Evolutionary conservation across 1,284 basidiomycete species (phyloP).

Genomic region (Hortiboletus rubellus): DNA sequence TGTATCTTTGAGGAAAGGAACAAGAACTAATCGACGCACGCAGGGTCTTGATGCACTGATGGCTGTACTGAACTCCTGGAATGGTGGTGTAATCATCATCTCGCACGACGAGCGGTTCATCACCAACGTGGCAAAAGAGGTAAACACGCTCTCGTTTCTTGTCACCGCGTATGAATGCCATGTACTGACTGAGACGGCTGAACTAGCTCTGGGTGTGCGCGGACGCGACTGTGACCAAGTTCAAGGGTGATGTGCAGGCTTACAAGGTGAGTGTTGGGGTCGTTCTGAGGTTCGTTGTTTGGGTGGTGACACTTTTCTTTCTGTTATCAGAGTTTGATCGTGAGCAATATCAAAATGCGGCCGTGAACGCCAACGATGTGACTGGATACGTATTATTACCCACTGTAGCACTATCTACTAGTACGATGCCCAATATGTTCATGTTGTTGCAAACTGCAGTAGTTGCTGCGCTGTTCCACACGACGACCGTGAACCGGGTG

Average conservation of each 20-base stretch:
- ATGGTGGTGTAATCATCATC: conserved; percentile 94
- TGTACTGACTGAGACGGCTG: neutral
- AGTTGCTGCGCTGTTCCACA: neutral
- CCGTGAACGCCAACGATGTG: conserved; percentile 32
- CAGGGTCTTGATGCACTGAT: conserved; percentile 94
- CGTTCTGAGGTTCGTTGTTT: conserved; percentile 6
- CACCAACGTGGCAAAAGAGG: conserved; percentile 79
- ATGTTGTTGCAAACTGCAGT: neutral
- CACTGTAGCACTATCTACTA: neutral
- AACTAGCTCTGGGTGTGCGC: conserved; percentile 86
- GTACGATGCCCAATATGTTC: neutral
- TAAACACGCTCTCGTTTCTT: conserved; percentile 29
- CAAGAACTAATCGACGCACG: neutral
- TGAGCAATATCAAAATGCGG: conserved; percentile 73
- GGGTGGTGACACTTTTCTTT: neutral
- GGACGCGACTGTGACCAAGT: conserved; percentile 81
- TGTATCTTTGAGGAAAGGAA: neutral
- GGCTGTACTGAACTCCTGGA: conserved; percentile 85
- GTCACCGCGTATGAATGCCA: neutral
- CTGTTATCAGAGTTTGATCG: conserved; percentile 63
- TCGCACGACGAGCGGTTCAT: conserved; percentile 95
- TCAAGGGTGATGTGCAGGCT: conserved; percentile 86
- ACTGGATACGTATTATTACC: neutral
- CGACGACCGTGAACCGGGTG: neutral
- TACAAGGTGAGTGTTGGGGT: conserved; percentile 71